A percentile compares a stretch with the other conserved stretches of the same genome.
phyloP scores from a whole-genome alignment of 768 basidiomycete genomes.

The Termitomyces sp. region DNA sequence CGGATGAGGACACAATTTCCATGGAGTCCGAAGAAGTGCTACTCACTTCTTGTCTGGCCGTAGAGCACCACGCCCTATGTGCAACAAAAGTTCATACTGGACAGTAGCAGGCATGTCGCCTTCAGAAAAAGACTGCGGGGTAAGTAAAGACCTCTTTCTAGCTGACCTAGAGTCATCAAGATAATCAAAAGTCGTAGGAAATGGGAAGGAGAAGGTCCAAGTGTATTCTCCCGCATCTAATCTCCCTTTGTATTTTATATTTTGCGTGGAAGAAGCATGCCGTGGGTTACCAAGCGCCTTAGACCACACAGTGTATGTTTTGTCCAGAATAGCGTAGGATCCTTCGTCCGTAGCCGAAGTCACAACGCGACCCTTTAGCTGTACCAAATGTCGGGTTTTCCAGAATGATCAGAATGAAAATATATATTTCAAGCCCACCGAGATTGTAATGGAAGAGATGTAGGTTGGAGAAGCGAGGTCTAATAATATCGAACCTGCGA shows the following conservation, averaged over 20 bases:
- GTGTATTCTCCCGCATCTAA: conserved; percentile 24
- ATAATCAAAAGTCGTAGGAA: conserved; percentile 26
- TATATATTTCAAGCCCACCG: conserved; percentile 14
- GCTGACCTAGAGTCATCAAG: not conserved
- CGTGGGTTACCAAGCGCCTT: conserved; percentile 27
- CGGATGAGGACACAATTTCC: not conserved
- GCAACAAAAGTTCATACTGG: conserved; percentile 31
- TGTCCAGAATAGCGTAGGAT: conserved; percentile 24
- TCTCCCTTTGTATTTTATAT: conserved; percentile 11
- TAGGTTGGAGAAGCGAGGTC: conserved; percentile 22
- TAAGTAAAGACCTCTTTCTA: conserved; percentile 5
- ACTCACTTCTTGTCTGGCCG: conserved; percentile 34
- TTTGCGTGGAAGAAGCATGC: conserved; percentile 9
- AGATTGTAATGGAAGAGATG: conserved; percentile 22
- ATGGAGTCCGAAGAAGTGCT: not conserved
- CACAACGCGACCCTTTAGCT: conserved; percentile 27
- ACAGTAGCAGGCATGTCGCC: conserved; percentile 25
- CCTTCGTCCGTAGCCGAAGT: conserved; percentile 23
- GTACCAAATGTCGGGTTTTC: not conserved
- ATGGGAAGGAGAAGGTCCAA: conserved; percentile 35
- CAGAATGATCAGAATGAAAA: not conserved
- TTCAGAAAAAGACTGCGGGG: conserved; percentile 32
- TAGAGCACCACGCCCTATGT: conserved; percentile 31
- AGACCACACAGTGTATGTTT: conserved; percentile 24
- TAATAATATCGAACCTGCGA: conserved; percentile 24